phyloP scores from a whole-genome alignment of 805 yeast species.

The Starmerella bombicola region DNA sequence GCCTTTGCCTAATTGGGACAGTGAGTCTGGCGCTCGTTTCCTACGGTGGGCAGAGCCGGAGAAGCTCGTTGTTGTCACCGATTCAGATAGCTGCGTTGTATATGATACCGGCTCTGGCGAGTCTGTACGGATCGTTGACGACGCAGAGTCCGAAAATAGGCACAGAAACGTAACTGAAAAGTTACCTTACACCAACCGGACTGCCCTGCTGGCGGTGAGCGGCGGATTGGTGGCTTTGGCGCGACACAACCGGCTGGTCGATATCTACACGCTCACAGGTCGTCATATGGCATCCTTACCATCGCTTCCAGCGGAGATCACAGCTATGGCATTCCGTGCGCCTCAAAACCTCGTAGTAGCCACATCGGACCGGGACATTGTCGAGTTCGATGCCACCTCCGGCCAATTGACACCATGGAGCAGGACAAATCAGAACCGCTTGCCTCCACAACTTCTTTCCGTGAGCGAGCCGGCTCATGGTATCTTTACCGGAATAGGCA shows the following conservation, averaged over 20 bases:
- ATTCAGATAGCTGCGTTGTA: constrained; percentile 23
- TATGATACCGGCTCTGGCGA: constrained; percentile 14
- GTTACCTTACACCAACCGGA: constrained; percentile 38
- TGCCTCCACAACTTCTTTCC: constrained; percentile 52
- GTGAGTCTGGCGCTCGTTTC: constrained; percentile 8
- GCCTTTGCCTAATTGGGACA: constrained; percentile 3
- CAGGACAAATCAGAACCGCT: constrained; percentile 53
- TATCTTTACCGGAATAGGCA: constrained; percentile 39
- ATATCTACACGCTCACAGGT: constrained; percentile 29
- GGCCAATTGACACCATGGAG: constrained; percentile 59
- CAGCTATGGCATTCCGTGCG: constrained; percentile 46
- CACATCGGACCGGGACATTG: constrained; percentile 61
- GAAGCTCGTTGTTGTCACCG: constrained; percentile 22
- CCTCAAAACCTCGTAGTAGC: constrained; percentile 46
- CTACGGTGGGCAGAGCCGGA: constrained; percentile 16
- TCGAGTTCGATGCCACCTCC: constrained; percentile 46
- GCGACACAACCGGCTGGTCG: constrained; percentile 55
- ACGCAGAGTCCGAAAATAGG: neutral
- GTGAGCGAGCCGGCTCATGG: constrained; percentile 64
- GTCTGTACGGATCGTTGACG: constrained; percentile 10
- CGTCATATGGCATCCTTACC: constrained; percentile 37
- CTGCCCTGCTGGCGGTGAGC: constrained; percentile 41
- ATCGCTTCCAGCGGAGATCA: constrained; percentile 46
- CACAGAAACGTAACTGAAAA: neutral
- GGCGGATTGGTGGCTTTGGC: constrained; percentile 44